Evolutionary conservation across 805 yeast genomes (phyloP), one percentile per base, ranked within the genome.

Genomic region (Candida yuanshanica): DNA sequence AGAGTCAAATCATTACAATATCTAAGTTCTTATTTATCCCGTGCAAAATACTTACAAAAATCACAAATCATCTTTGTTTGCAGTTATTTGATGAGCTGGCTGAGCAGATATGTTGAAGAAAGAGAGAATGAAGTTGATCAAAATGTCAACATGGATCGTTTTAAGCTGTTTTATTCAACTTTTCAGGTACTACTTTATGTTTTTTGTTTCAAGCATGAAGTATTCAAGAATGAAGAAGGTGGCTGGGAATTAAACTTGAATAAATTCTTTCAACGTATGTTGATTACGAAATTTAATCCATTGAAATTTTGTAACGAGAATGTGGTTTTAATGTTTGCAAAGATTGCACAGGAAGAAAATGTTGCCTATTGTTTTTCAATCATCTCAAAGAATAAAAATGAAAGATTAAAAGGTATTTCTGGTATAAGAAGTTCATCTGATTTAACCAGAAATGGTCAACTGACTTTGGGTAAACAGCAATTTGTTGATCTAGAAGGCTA

Each of bases 311-410:
- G 96, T 63, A 91, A 90, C 57, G 95, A 86, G 55, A 87, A 95
- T 13, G 97, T 91, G 36, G 96, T 90, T 45, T 72, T 81, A 44
- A 91, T 90, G 70, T 91, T 91, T 69, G 97, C 98, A 11, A 82
- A 88, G 49, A 78, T 93, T 33, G 87, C 98, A 4, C 95, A 91
- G 52, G 81, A 81, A 53, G 86, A 87, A 50, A 88, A 87, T 56
- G 84, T 87, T 16, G 95, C 95, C 38, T 91, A 90, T 64, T 91
- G 98, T 62, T 91, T 85, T 62, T 83, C 95, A 24, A 85, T 93
- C 35, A 86, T 93, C 46, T 97, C 91, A 54, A 86, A 84, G 56
- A 91, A 90, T 63, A 83, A 88, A 53, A 72, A 60, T 39, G 72
- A 68, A 47, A 66, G 64, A 46, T 51, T 63, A 43, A 63, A 68